These are phyloP conservation scores for Dendrobium catenatum DNA, from an alignment of 106 monocot genomes.

Conservation along the genomic window DNA sequence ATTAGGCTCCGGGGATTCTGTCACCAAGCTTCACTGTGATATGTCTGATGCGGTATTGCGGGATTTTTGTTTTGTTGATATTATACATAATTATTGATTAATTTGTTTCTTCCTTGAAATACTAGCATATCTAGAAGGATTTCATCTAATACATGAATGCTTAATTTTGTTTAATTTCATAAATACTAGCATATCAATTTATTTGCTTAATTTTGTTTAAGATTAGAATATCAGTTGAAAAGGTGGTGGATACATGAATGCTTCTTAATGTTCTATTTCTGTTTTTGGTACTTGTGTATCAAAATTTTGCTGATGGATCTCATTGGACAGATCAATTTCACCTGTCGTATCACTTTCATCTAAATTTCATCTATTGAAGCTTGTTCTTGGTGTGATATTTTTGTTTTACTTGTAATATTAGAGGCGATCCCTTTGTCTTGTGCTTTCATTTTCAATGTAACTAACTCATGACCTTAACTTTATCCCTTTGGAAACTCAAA, in stretches of 20 bases:
- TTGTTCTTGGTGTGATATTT: background rate
- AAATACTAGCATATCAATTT: background rate
- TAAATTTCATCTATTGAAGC: background rate
- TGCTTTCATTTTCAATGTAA: background rate
- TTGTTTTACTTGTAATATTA: background rate
- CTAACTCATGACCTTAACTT: background rate
- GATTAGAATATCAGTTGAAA: background rate
- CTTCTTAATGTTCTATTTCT: background rate
- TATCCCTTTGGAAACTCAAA: background rate
- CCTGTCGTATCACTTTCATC: background rate
- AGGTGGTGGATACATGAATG: background rate
- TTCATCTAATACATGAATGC: no score
- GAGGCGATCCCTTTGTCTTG: background rate
- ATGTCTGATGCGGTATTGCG: conserved; percentile 88
- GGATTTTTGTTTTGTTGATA: background rate
- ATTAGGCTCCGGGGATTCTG: conserved; percentile 87
- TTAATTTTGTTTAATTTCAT: no score
- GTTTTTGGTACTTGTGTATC: background rate
- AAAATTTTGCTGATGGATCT: background rate
- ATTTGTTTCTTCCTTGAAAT: background rate
- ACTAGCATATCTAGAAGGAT: background rate
- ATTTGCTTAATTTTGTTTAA: background rate
- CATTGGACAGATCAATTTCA: background rate
- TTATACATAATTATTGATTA: background rate
- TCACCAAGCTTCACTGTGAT: conserved; percentile 96